phyloP scores from a whole-genome alignment of 345 rosid genomes.

The Citrus medica region DNA sequence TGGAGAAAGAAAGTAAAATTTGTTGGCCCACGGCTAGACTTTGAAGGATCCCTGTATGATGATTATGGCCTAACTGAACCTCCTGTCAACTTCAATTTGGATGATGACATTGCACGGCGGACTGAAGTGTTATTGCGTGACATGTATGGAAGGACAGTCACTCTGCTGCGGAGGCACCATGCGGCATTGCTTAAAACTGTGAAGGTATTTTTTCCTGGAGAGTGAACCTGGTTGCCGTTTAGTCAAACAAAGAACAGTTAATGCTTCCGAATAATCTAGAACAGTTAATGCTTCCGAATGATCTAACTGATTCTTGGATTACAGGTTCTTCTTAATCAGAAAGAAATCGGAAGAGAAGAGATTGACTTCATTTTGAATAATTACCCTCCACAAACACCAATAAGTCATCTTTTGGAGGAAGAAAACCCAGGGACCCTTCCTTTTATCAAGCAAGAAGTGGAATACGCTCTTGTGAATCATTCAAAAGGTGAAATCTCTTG shows the following conservation, averaged over 20 bases:
- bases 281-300: background rate
- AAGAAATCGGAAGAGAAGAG: slow-evolving; percentile 80
- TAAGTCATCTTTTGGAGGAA: slow-evolving; percentile 60
- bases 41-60: slow-evolving; percentile 89
- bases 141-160: slow-evolving; percentile 59
- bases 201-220: slow-evolving; percentile 46
- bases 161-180: slow-evolving; percentile 70
- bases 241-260: background rate
- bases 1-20: slow-evolving; percentile 76
- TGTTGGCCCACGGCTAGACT: slow-evolving; percentile 86
- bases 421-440: slow-evolving; percentile 73
- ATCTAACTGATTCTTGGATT: slow-evolving; percentile 1
- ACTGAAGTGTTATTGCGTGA: slow-evolving; percentile 58
- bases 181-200: slow-evolving; percentile 79
- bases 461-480: slow-evolving; percentile 35
- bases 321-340: slow-evolving; percentile 73
- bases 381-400: slow-evolving; percentile 73
- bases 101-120: slow-evolving; percentile 72
- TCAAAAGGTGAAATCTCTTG: slow-evolving; percentile 27
- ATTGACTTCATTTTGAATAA: slow-evolving; percentile 67
- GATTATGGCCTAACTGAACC: slow-evolving; percentile 73
- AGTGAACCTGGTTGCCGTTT: background rate
- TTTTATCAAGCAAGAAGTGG: slow-evolving; percentile 35
- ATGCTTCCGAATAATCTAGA: background rate
- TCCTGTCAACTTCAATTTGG: slow-evolving; percentile 78